These are phyloP conservation scores for Pyrenula massariospora DNA, from an alignment of 495 filamentous ascomycete species.

Conservation along the genomic window DNA sequence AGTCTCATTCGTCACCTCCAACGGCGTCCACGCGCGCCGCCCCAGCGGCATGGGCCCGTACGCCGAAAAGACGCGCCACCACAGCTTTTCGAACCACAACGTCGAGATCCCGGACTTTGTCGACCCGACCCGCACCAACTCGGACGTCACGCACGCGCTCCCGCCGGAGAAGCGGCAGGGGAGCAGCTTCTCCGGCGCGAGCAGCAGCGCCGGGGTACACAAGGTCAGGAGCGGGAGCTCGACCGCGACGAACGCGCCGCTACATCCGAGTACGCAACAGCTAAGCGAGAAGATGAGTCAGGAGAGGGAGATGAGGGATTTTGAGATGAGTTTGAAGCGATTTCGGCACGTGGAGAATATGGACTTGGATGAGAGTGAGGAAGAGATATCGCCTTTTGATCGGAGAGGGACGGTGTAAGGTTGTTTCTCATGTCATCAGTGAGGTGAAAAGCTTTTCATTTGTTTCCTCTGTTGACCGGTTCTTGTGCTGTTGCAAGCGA, in stretches of 20 bases:
- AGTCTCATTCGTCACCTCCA: slow-evolving; percentile 26
- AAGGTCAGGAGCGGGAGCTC: slow-evolving; percentile 17
- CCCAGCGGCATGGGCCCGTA: slow-evolving; percentile 7
- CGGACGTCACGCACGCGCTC: slow-evolving; percentile 29
- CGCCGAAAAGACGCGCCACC: background rate
- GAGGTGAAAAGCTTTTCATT: too few relatives aligned
- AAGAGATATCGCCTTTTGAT: background rate
- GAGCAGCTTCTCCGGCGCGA: slow-evolving; percentile 11
- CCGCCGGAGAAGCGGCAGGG: slow-evolving; percentile 34
- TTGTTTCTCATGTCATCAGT: too few relatives aligned
- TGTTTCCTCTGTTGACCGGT: too few relatives aligned
- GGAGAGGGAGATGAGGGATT: slow-evolving; percentile 2
- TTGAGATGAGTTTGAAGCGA: slow-evolving; percentile 28
- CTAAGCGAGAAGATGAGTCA: slow-evolving; percentile 1
- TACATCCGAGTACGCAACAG: slow-evolving; percentile 20
- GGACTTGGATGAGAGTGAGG: background rate
- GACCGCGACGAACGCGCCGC: background rate
- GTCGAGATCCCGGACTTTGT: slow-evolving; percentile 30
- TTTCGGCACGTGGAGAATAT: slow-evolving; percentile 21
- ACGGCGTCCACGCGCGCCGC: slow-evolving; percentile 22
- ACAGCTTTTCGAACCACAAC: background rate
- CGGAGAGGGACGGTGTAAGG: background rate
- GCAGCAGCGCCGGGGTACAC: slow-evolving; percentile 16
- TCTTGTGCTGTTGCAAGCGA: too few relatives aligned
- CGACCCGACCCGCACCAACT: slow-evolving; percentile 29